Evolutionary conservation across 108 stramenopile genomes (phyloP).

Genomic region (Nitzschia sp.): DNA sequence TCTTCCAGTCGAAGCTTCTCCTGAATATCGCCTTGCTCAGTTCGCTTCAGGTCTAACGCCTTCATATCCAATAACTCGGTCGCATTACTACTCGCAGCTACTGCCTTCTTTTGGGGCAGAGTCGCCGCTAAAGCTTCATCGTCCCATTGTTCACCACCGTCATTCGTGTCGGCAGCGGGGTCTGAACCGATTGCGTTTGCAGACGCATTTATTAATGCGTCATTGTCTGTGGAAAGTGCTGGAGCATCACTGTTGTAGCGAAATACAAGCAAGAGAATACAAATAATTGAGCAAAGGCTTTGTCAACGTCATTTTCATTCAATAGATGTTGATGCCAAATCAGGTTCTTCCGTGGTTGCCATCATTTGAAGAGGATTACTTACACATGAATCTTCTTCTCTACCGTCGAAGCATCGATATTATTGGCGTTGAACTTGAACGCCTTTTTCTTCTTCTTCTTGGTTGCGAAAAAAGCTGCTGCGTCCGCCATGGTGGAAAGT

Average conservation of each 20-base stretch:
- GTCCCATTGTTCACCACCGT: conserved; percentile 63
- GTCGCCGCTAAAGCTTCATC: conserved; percentile 61
- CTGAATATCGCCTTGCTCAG: conserved; percentile 75
- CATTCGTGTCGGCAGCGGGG: background rate
- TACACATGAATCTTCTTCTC: conserved; percentile 63
- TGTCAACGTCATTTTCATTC: background rate
- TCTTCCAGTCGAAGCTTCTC: conserved; percentile 85
- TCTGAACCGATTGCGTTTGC: background rate
- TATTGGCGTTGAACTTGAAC: conserved; percentile 91
- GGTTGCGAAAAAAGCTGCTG: conserved; percentile 88
- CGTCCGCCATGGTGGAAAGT: conserved; percentile 69
- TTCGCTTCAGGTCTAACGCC: conserved; percentile 55
- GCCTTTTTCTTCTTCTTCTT: conserved; percentile 83
- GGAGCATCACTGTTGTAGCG: conserved; percentile 69
- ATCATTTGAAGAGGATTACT: conserved; percentile 15
- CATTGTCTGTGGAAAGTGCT: conserved; percentile 57
- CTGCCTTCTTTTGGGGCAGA: conserved; percentile 28
- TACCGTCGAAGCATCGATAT: conserved; percentile 77
- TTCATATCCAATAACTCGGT: conserved; percentile 80
- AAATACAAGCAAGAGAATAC: background rate
- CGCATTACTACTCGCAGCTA: conserved; percentile 33
- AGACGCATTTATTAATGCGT: conserved; percentile 15
- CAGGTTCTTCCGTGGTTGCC: no score
- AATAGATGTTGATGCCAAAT: no score
- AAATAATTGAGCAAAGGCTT: conserved; percentile 3